Evolutionary conservation across 352 stramenopile species (phyloP), one percentile per base, ranked within the genome.

Genomic region (Globisporangium cylindrosporum): DNA sequence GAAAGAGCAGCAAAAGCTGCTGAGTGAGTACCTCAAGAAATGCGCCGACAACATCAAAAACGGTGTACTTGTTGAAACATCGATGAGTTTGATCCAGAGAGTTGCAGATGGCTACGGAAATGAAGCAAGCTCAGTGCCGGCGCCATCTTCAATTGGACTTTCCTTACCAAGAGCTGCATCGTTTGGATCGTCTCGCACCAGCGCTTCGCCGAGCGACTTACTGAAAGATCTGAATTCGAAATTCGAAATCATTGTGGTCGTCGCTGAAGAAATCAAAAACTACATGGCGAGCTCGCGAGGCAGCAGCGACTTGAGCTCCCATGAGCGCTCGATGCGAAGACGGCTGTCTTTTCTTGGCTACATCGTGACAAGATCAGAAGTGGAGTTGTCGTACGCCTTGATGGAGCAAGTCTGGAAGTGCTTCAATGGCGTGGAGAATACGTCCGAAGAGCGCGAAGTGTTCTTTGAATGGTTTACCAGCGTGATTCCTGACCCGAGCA

Each of bases 401-500:
- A 73, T 94, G 5, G 75, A 79, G 27, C 71, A 83, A 49, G 64
- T 95, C 22, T 94, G 80, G 84, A 58, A 59, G 1, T 92, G 80
- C 53, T 92, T 93, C 51, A 76, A 76, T 34, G 65, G 58, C 18
- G 29, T 72, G 4, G 58, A 78, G 20, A 85, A 64, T 43, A 78
- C 69, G 0, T 61, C 69, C 25, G 72, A 80, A 61, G 79, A 81
- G 58, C 69, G 67, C 7, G 69, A 91, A 15, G 70, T 86, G 12
- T 94, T 94, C 62, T 96, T 92, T 73, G 69, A 81, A 32, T 96
- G 88, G 88, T 77, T 96, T 54, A 75, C 73, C 10, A 73, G 64
- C 20, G 78, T 94, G 24, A 76, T 94, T 20, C 81, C 86, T 0
- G 82, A 92, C 64, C 79, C 84, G 6, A 82, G 79, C 49, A 89